Base-by-base conservation (phyloP, 495 filamentous ascomycete species). In the Trichoderma asperelloides region DNA sequence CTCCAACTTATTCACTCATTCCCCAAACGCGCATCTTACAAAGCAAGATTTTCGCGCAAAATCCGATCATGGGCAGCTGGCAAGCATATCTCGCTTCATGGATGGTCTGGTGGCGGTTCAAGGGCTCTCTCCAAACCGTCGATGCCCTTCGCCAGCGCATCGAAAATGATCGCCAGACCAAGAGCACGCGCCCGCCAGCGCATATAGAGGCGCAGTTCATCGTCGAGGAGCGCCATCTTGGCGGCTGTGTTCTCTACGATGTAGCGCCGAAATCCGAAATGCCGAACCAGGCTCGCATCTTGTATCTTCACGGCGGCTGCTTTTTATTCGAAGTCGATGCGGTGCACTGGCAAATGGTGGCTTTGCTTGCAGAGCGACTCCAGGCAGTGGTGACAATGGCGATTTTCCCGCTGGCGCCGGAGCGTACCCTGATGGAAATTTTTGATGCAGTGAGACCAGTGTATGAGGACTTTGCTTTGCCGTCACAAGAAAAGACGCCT, bases 241-340 rank as follows among this genome's bases (percentile, higher is more conserved):
- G 49, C 16, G 49, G 49, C n/a, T 55, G 49, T n/a, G 25, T n/a
- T 25, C n/a, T 55, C 49, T 55, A 55, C 6, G 49, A 55, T 11
- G 49, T 55, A 25, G 49, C 49, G n/a, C 49, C 49, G 16, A 55
- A 55, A n/a, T 55, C 49, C n/a, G 49, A 55, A n/a, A 55, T 55
- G 49, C 49, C 49, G 2, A 55, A 55, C 49, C 49, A 55, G 49
- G 49, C 49, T 11, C 16, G 49, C 18, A 55, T 55, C n/a, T n/a
- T 55, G 8, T 55, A 55, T n/a, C 49, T 55, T n/a, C 49, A 55
- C 6, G 49, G 49, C 49, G 49, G 49, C 49, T 55, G 49, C n/a
- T 25, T 55, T 1, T 23, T 55, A n/a, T 55, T 55, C 6, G 49
- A 55, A n/a, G 4, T 25, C 6, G 49, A 55, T 9, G 49, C 6